Conservation (phyloP, 2,329 filamentous ascomycete species). For the Botrytis fabae region DNA sequence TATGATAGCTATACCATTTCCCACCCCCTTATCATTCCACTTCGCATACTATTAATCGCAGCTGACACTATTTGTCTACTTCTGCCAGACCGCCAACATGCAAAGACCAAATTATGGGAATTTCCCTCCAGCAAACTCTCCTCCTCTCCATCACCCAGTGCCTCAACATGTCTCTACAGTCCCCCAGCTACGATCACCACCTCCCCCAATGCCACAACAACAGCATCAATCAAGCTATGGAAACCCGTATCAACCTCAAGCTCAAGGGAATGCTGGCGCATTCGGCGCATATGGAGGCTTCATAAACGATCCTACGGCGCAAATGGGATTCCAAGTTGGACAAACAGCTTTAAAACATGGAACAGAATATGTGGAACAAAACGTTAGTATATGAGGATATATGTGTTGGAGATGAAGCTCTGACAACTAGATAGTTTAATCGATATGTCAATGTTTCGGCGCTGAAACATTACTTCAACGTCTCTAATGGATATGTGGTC, state of each 20-base stretch:
- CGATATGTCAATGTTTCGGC: conserved; percentile 89
- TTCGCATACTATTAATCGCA: background rate
- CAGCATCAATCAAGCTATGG: conserved; percentile 65
- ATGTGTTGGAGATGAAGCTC: conserved; percentile 1
- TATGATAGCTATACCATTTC: conserved; percentile 9
- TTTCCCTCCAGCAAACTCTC: conserved; percentile 67
- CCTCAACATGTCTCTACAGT: conserved; percentile 98
- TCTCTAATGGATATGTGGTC: conserved; percentile 94
- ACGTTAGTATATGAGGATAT: conserved; percentile 55
- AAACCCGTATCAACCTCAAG: conserved; percentile 71
- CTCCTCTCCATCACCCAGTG: conserved; percentile 93
- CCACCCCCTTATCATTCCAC: background rate
- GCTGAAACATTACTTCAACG: conserved; percentile 99
- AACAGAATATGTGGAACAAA: conserved; percentile 93
- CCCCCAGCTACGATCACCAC: conserved; percentile 92
- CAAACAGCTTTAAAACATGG: conserved; percentile 89
- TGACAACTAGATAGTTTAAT: conserved; percentile 55
- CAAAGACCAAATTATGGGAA: conserved; percentile 83
- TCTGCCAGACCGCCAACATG: conserved; percentile 54
- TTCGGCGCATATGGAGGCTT: conserved; percentile 83
- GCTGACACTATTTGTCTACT: background rate
- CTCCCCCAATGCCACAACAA: conserved; percentile 71
- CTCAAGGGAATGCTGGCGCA: conserved; percentile 48
- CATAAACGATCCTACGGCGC: conserved; percentile 92
- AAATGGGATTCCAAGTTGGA: conserved; percentile 92